phyloP scores from a whole-genome alignment of 306 rosid genomes.

The Rubus idaeus region DNA sequence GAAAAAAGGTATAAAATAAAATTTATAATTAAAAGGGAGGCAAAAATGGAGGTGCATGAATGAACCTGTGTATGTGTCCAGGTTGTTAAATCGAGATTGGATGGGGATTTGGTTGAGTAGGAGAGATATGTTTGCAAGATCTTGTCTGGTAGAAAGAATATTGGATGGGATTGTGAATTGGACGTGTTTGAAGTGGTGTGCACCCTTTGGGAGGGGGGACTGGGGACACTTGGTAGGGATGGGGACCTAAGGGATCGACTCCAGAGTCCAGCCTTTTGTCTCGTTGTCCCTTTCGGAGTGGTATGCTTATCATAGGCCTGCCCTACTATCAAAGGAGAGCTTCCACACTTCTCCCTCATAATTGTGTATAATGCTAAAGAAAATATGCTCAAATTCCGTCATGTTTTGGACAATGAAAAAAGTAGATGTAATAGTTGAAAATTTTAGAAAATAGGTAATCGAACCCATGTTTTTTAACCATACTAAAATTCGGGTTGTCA shows the following conservation, averaged over 20 bases:
- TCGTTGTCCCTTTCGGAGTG: conserved; percentile 35
- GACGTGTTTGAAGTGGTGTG: conserved; percentile 38
- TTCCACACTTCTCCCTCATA: neutral
- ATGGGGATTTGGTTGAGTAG: conserved; percentile 46
- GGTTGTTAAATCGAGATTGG: conserved; percentile 13
- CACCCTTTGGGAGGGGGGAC: conserved; percentile 18
- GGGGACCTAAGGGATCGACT: too few species aligned
- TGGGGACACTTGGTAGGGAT: neutral
- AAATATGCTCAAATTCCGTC: too few species aligned
- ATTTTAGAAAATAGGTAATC: too few species aligned
- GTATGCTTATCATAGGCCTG: conserved; percentile 8
- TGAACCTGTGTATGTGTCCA: neutral
- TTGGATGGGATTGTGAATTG: conserved; percentile 42
- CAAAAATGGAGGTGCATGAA: neutral
- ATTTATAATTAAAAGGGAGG: neutral
- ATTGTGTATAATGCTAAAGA: neutral
- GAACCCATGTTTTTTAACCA: too few species aligned
- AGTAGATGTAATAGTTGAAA: too few species aligned
- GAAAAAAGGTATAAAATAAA: too few species aligned
- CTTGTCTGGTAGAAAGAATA: conserved; percentile 63
- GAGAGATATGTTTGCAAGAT: conserved; percentile 65
- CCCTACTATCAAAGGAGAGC: neutral
- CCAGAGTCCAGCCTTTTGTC: conserved; percentile 26
- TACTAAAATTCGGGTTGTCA: too few species aligned
- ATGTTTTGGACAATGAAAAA: too few species aligned